Conservation (phyloP, 2,329 filamentous ascomycete genomes). For the Colletotrichum trifolii region DNA sequence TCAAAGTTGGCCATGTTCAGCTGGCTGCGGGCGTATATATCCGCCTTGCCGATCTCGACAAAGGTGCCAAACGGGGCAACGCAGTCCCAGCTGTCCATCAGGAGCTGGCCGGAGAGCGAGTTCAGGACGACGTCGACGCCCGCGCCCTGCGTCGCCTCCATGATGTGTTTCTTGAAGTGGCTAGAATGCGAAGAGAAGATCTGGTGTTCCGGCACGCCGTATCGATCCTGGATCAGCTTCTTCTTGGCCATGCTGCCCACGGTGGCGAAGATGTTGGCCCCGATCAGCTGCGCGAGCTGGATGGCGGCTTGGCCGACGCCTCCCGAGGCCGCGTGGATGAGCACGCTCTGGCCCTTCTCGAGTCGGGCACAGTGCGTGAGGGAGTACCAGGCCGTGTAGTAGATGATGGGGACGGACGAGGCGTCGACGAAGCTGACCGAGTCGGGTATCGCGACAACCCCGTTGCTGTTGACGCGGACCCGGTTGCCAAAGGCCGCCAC, state of each 20-base stretch:
- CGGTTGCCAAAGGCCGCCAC: conserved; percentile 15
- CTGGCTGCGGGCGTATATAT: too few species aligned
- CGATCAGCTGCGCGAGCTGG: conserved; percentile 42
- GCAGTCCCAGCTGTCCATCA: conserved; percentile 55
- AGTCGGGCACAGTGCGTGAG: conserved; percentile 37
- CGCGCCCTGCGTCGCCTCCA: conserved; percentile 40
- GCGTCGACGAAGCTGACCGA: conserved; percentile 50
- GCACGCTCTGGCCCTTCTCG: conserved; percentile 42
- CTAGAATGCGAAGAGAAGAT: conserved; percentile 43
- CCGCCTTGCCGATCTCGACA: conserved; percentile 51
- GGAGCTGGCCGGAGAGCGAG: conserved; percentile 54
- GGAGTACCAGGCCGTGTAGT: conserved; percentile 44
- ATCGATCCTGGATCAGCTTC: conserved; percentile 41
- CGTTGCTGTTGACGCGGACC: not conserved
- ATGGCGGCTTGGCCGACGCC: conserved; percentile 52
- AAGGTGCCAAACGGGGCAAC: conserved; percentile 57
- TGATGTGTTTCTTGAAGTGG: conserved; percentile 45
- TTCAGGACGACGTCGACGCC: conserved; percentile 53
- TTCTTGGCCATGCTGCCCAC: conserved; percentile 44
- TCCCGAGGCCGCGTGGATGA: conserved; percentile 51
- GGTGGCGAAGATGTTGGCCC: conserved; percentile 47
- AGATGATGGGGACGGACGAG: conserved; percentile 44
- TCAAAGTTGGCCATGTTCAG: too few species aligned
- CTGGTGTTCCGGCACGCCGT: conserved; percentile 40
- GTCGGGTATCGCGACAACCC: conserved; percentile 49